These are phyloP conservation scores for Paraphoma chrysanthemicola DNA, from an alignment of 2,329 filamentous ascomycete species.

Conservation along the genomic window DNA sequence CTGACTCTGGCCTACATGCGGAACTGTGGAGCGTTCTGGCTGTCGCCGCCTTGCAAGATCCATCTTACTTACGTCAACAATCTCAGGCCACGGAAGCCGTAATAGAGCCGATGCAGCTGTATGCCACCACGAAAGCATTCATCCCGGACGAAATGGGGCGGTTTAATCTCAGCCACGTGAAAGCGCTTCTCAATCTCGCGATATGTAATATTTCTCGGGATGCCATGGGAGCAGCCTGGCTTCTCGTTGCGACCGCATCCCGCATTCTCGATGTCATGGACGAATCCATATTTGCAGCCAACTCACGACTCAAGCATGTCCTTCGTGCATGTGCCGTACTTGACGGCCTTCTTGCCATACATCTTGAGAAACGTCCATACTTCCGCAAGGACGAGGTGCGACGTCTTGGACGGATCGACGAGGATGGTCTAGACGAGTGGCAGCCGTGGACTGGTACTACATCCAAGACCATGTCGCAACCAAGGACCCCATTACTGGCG, in stretches of 20 bases:
- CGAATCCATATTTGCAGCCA: constrained; percentile 33
- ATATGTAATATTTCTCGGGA: constrained; percentile 68
- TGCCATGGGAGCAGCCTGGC: constrained; percentile 66
- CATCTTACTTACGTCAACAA: neutral
- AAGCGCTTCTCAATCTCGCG: constrained; percentile 58
- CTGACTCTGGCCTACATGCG: constrained; percentile 48
- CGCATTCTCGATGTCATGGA: constrained; percentile 58
- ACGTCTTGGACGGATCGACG: constrained; percentile 60
- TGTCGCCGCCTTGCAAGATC: constrained; percentile 45
- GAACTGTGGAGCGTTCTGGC: constrained; percentile 56
- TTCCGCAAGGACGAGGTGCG: constrained; percentile 58
- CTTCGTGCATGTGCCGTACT: constrained; percentile 68
- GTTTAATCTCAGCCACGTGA: constrained; percentile 50
- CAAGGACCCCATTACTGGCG: constrained; percentile 47
- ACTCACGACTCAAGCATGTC: constrained; percentile 49
- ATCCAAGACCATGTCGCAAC: constrained; percentile 39
- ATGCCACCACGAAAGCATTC: constrained; percentile 36
- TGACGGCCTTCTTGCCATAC: constrained; percentile 64
- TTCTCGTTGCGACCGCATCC: constrained; percentile 70
- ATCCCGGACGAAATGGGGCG: constrained; percentile 38
- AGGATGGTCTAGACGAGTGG: constrained; percentile 77
- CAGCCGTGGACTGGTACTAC: constrained; percentile 69
- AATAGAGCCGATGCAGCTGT: constrained; percentile 27
- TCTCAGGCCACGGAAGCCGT: neutral
- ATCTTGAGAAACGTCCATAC: constrained; percentile 59